Conservation (phyloP, 306 rosid species). For the Mucuna pruriens region DNA sequence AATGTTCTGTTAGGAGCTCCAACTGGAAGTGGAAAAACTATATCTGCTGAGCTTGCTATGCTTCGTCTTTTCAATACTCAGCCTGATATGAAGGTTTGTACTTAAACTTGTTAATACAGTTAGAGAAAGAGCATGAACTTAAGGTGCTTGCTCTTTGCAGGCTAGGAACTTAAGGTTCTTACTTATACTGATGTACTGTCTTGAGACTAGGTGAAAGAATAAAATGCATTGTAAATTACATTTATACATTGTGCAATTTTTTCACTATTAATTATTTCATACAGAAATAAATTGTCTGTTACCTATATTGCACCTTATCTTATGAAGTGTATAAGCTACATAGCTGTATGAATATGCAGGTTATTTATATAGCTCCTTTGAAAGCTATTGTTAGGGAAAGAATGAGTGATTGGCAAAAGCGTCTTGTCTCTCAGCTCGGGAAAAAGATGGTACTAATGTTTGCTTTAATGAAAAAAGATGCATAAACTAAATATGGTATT, state of each 20-base stretch:
- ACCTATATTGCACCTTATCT: conserved; percentile 29
- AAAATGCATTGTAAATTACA: background rate
- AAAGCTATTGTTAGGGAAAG: conserved; percentile 98
- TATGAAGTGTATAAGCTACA: conserved; percentile 18
- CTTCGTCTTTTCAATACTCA: conserved; percentile 88
- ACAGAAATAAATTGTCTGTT: background rate
- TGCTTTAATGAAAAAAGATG: background rate
- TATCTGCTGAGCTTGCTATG: conserved; percentile 99
- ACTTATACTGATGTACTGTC: background rate
- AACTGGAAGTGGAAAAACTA: conserved; percentile 98
- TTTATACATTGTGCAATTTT: background rate
- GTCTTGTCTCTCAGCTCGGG: conserved; percentile 83
- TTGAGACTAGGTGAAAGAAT: conserved; percentile 1
- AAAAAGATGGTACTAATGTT: conserved; percentile 72
- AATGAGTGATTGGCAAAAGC: conserved; percentile 90
- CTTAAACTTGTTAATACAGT: conserved; percentile 24
- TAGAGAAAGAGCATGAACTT: conserved; percentile 12
- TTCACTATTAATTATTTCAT: conserved; percentile 2
- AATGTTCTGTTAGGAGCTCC: conserved; percentile 98
- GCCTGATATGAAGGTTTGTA: conserved; percentile 93
- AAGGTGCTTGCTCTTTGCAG: conserved; percentile 12
- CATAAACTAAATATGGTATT: conserved; percentile 22
- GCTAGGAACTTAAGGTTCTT: conserved; percentile 20
- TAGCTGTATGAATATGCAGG: conserved; percentile 53
- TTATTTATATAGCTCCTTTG: conserved; percentile 95